Evolutionary conservation across 2,329 filamentous ascomycete genomes (phyloP).

Genomic region (Elsinoe ampelina): DNA sequence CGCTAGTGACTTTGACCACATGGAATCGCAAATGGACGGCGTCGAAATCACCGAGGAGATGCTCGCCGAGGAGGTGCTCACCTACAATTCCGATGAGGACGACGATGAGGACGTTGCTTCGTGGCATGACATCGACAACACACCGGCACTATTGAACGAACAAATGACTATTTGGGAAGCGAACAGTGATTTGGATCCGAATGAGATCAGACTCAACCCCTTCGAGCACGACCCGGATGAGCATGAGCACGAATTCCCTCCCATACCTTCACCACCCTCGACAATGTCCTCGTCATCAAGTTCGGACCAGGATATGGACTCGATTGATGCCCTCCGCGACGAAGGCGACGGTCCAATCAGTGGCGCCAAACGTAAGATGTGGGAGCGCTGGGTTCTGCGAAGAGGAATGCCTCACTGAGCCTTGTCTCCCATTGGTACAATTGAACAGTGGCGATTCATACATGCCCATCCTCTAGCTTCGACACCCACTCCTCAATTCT

Average conservation of each 20-base stretch:
- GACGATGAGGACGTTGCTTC: slow-evolving; percentile 17
- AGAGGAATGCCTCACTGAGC: slow-evolving; percentile 18
- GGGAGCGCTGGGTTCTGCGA: slow-evolving; percentile 47
- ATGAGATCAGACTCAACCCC: slow-evolving; percentile 27
- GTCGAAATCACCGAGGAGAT: slow-evolving; percentile 42
- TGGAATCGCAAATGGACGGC: slow-evolving; percentile 34
- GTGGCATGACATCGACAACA: neutral
- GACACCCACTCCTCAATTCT: slow-evolving; percentile 21
- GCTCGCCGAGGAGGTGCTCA: slow-evolving; percentile 38
- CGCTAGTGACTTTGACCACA: slow-evolving; percentile 43
- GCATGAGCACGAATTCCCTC: slow-evolving; percentile 38
- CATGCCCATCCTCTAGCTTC: neutral
- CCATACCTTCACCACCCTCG: slow-evolving; percentile 33
- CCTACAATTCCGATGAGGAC: slow-evolving; percentile 31
- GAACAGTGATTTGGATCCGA: slow-evolving; percentile 17
- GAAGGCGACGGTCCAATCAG: slow-evolving; percentile 39
- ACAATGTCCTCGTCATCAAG: slow-evolving; percentile 40
- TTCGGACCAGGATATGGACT: slow-evolving; percentile 29
- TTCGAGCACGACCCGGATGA: slow-evolving; percentile 29
- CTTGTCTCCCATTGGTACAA: too few relatives aligned
- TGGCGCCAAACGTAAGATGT: slow-evolving; percentile 41
- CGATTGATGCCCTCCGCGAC: slow-evolving; percentile 39
- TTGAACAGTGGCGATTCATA: neutral
- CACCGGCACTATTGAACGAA: neutral
- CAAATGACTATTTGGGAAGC: slow-evolving; percentile 14